Percentiles rank a stretch among this genome's conserved stretches.
phyloP scores from a whole-genome alignment of 2,329 filamentous ascomycete species.

The Fusarium sp. region DNA sequence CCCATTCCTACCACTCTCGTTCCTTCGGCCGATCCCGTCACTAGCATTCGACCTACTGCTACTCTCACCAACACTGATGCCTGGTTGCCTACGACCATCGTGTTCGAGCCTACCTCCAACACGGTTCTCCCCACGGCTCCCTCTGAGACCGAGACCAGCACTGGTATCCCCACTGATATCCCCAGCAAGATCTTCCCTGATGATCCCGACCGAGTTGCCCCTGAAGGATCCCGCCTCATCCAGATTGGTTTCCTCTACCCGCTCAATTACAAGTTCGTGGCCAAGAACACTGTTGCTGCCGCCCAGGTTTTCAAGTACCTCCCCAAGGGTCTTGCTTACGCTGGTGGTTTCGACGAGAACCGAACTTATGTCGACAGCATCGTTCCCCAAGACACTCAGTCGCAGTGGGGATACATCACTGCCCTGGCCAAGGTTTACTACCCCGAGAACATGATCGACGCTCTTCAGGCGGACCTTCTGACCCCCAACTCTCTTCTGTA shows the following conservation, averaged over 20 bases:
- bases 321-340: slow-evolving; percentile 75
- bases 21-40: slow-evolving; percentile 43
- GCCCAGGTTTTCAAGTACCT: slow-evolving; percentile 87
- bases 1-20: slow-evolving; percentile 32
- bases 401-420: slow-evolving; percentile 79
- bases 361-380: slow-evolving; percentile 77
- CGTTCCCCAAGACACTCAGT: slow-evolving; percentile 78
- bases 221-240: slow-evolving; percentile 75
- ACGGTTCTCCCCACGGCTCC: slow-evolving; percentile 42
- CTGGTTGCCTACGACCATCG: slow-evolving; percentile 70
- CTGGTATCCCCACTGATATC: slow-evolving; percentile 71
- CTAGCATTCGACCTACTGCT: slow-evolving; percentile 55
- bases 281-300: slow-evolving; percentile 75
- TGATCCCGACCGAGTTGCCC: slow-evolving; percentile 61
- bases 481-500: slow-evolving; percentile 80
- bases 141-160: slow-evolving; percentile 56
- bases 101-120: slow-evolving; percentile 60
- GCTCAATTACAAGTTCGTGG: slow-evolving; percentile 88
- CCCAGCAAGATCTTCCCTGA: slow-evolving; percentile 82
- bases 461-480: slow-evolving; percentile 75
- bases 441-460: slow-evolving; percentile 74
- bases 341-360: slow-evolving; percentile 63
- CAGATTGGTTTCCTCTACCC: slow-evolving; percentile 86
- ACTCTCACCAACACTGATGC: slow-evolving; percentile 56
- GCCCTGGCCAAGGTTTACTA: slow-evolving; percentile 78